Conservation (phyloP, 2,329 filamentous ascomycete species). For the Colletotrichum orchidophilum region DNA sequence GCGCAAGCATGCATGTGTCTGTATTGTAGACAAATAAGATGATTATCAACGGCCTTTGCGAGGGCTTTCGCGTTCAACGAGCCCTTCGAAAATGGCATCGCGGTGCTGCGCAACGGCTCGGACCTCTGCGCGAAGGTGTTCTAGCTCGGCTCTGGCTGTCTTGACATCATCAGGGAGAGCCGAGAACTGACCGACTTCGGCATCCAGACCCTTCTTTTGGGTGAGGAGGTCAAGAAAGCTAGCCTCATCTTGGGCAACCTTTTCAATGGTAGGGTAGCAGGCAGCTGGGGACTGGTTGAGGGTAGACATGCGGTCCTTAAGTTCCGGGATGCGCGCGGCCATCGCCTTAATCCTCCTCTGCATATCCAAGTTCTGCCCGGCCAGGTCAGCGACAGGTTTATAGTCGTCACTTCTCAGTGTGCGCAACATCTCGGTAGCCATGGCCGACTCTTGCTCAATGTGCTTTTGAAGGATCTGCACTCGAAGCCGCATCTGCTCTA, state of each 20-base stretch:
- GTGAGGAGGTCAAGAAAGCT: slow-evolving; percentile 66
- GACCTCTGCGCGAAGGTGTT: slow-evolving; percentile 72
- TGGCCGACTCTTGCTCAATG: slow-evolving; percentile 60
- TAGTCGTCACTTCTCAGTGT: slow-evolving; percentile 58
- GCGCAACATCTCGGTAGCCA: slow-evolving; percentile 49
- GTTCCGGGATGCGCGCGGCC: slow-evolving; percentile 72
- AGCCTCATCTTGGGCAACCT: slow-evolving; percentile 67
- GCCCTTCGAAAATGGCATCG: slow-evolving; percentile 78
- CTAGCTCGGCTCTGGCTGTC: slow-evolving; percentile 75
- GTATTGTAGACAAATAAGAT: not conserved
- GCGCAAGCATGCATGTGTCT: not conserved
- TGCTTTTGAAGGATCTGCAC: slow-evolving; percentile 66
- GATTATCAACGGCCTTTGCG: slow-evolving; percentile 48
- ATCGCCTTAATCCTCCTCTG: slow-evolving; percentile 76
- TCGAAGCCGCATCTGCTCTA: slow-evolving; percentile 65
- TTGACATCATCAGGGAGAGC: slow-evolving; percentile 77
- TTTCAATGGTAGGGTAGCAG: slow-evolving; percentile 62
- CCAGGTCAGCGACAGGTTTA: slow-evolving; percentile 65
- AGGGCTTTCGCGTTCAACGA: slow-evolving; percentile 72
- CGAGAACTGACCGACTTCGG: slow-evolving; percentile 72
- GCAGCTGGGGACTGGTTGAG: slow-evolving; percentile 45
- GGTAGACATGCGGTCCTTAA: slow-evolving; percentile 62
- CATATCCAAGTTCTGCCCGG: slow-evolving; percentile 78
- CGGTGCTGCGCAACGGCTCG: slow-evolving; percentile 68
- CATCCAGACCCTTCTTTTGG: slow-evolving; percentile 67